These are phyloP conservation scores for Curvularia spicifera DNA, from an alignment of 2,329 filamentous ascomycete species.

Conservation along the genomic window DNA sequence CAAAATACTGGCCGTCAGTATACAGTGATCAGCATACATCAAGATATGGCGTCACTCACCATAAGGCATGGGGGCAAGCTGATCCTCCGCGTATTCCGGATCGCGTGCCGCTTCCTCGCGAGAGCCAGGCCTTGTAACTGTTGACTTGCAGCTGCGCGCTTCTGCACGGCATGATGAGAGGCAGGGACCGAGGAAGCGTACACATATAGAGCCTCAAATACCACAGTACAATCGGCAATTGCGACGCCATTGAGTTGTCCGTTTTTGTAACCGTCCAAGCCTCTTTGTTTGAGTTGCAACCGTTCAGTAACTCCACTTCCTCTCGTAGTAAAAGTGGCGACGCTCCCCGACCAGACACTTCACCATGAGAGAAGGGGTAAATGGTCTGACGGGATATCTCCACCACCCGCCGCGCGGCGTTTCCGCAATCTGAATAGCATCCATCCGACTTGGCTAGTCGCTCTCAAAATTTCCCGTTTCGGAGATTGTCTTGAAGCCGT, in stretches of 20 bases:
- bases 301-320: not conserved
- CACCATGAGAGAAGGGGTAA: not conserved
- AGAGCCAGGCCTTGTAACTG: conserved; percentile 29
- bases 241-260: not conserved
- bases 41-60: conserved; percentile 38
- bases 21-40: conserved; percentile 19
- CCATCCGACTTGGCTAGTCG: not conserved
- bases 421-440: not conserved
- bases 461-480: not conserved
- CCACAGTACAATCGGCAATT: not conserved
- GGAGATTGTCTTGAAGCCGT: not conserved
- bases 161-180: conserved; percentile 26
- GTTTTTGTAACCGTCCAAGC: not conserved
- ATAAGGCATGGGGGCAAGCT: conserved; percentile 28
- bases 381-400: not conserved
- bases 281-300: not conserved
- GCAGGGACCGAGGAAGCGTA: conserved; percentile 18
- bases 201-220: conserved; percentile 19
- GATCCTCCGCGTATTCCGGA: conserved; percentile 41
- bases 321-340: not conserved
- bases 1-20: conserved; percentile 18
- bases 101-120: conserved; percentile 45
- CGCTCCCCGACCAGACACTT: not conserved
- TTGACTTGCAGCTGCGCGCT: conserved; percentile 27
- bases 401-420: not conserved